These are phyloP conservation scores for Termitomyces sp. DNA, from an alignment of 768 basidiomycete species.

Conservation along the genomic window DNA sequence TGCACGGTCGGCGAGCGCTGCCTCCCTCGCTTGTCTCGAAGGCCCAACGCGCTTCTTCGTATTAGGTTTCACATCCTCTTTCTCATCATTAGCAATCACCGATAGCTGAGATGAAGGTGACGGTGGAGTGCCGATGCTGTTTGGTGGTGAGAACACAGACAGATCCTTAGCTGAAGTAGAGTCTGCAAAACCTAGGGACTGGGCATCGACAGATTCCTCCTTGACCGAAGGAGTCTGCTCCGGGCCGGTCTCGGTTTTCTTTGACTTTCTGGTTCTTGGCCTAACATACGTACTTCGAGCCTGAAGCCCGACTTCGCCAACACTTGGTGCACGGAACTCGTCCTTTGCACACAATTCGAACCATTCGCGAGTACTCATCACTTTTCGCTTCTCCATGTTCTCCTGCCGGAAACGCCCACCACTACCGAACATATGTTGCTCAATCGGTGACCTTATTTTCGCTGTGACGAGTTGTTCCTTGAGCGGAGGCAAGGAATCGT, in stretches of 20 bases:
- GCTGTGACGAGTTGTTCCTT: slow-evolving; percentile 65
- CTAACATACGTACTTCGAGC: slow-evolving; percentile 30
- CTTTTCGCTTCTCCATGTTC: slow-evolving; percentile 83
- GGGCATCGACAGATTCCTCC: slow-evolving; percentile 38
- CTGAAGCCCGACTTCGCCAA: slow-evolving; percentile 59
- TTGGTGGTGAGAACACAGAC: slow-evolving; percentile 34
- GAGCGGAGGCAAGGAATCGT: slow-evolving; percentile 64
- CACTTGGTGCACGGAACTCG: slow-evolving; percentile 69
- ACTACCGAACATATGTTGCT: slow-evolving; percentile 86
- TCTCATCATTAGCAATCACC: slow-evolving; percentile 2
- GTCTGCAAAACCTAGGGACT: slow-evolving; percentile 17
- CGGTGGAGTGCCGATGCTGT: slow-evolving; percentile 28
- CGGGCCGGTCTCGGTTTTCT: slow-evolving; percentile 37
- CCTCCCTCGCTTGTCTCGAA: slow-evolving; percentile 42
- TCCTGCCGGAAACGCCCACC: slow-evolving; percentile 85
- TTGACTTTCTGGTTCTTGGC: slow-evolving; percentile 31
- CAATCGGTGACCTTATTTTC: slow-evolving; percentile 85
- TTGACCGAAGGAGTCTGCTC: slow-evolving; percentile 35
- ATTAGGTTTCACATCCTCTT: slow-evolving; percentile 19
- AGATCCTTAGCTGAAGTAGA: slow-evolving; percentile 15
- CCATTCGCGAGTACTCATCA: slow-evolving; percentile 88
- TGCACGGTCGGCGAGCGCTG: slow-evolving; percentile 43
- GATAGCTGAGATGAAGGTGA: slow-evolving; percentile 20
- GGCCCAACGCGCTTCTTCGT: slow-evolving; percentile 30
- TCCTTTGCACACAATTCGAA: slow-evolving; percentile 68